A percentile compares a stretch with the other conserved stretches of the same genome.
Evolutionary conservation across 108 stramenopile species (phyloP).

Genomic region (Nitzschia putrida): DNA sequence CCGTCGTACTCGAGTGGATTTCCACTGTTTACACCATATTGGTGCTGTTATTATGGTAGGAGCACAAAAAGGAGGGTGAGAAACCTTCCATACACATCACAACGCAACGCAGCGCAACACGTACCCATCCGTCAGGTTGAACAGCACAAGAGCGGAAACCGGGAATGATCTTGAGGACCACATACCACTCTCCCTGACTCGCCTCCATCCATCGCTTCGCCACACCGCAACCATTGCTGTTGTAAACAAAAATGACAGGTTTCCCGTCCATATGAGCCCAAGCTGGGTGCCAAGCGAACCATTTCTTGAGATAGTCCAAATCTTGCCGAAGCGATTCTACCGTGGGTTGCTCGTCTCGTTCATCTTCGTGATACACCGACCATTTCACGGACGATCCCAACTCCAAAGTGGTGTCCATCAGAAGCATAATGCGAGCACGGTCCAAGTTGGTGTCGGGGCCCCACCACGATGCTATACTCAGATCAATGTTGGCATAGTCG

Average conservation of each 20-base stretch:
- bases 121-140: slow-evolving; percentile 37
- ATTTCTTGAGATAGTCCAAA: slow-evolving; percentile 40
- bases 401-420: slow-evolving; percentile 19
- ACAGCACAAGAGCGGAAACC: slow-evolving; percentile 19
- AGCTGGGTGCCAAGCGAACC: slow-evolving; percentile 39
- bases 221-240: slow-evolving; percentile 30
- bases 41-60: slow-evolving; percentile 11
- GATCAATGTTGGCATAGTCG: slow-evolving; percentile 27
- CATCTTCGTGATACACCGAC: slow-evolving; percentile 39
- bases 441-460: slow-evolving; percentile 28
- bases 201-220: slow-evolving; percentile 36
- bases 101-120: not conserved
- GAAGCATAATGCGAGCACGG: slow-evolving; percentile 14
- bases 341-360: slow-evolving; percentile 12
- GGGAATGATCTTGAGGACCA: slow-evolving; percentile 29
- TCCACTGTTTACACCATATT: slow-evolving; percentile 23
- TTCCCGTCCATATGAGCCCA: slow-evolving; percentile 37
- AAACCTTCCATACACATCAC: not conserved
- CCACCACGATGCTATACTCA: slow-evolving; percentile 32
- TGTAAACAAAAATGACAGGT: slow-evolving; percentile 44
- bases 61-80: not conserved
- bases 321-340: slow-evolving; percentile 16
- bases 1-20: slow-evolving; percentile 13
- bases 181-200: slow-evolving; percentile 37
- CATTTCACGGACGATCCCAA: slow-evolving; percentile 21